Base-by-base conservation (phyloP, 768 basidiomycete species). In the Leccinum obscurum region DNA sequence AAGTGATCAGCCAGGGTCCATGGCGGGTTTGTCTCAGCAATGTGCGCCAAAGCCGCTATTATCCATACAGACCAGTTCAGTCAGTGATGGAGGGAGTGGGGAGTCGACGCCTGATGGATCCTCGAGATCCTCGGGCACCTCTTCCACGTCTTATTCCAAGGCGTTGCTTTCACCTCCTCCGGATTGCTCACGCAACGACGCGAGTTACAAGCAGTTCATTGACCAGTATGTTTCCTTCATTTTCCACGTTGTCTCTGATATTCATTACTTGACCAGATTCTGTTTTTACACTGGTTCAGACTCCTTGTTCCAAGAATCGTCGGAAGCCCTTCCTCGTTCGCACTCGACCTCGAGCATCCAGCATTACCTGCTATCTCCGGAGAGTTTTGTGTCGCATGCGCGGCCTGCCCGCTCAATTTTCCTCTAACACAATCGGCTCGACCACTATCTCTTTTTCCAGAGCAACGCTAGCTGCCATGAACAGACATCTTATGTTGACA, bases 231-330 rank as follows among this genome's bases (percentile, higher is more conserved):
- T 79, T 15, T 32, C 14, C 34, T 52, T 48, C 1, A 3, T n/a
- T 28, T 10, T 46, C n/a, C 30, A 7, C 5, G 6, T 39, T 3
- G 14, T 44, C 6, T 22, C 1, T 9, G 14, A 11, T 48, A 30
- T 22, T 69, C 48, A 75, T 6, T 55, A 17, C 46, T 6, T 22
- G 63, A 46, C 13, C 56, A 92, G 90, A 66, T 92, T 88, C 72
- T 92, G 90, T 76, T 92, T 92, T 75, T 92, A 83, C 74, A 92
- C 90, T 3, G 90, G 90, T 1, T 66, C 78, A 3, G 82, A 79
- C 35, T 68, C 75, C 3, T 34, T 72, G 55, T 61, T 72, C n/a
- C 73, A 72, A 53, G 70, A 70, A 24, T 57, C 72, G 1, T 59
- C 68, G 22, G 71, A 70, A 20, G 28, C 34, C 5, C 60, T 79